Evolutionary conservation across 163 green algal genomes (phyloP), one percentile per base, ranked within the genome.

Genomic region (Chloroidium sp.): DNA sequence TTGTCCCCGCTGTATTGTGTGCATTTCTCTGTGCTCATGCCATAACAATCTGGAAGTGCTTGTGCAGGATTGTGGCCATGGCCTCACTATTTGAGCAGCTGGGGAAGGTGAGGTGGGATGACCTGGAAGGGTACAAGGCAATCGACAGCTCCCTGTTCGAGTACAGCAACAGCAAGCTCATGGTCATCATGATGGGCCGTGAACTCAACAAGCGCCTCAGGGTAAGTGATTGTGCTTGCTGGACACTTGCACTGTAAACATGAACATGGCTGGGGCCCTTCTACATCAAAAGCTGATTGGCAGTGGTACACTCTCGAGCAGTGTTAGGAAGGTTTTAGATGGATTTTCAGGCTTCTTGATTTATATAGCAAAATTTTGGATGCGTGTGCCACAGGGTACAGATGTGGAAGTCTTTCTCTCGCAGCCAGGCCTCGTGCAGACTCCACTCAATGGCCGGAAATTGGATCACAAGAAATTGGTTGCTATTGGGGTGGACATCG

Each of bases 161-260:
- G 74, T 85, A 85, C 67, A 67, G 69, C 3, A 80, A 62, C 12
- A 69, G 62, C 62, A 85, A 85, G 78, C 60, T 85, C 60, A 60
- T 76, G 77, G 36, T 80, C 69, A 80, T 85, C 4, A 85, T 85
- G 82, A 59, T 82, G 3, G 14, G 61, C 58, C 76, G 74, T 4
- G 78, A 85, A 64, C 72, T 85, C 57, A 85, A 85, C 64, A 85
- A 85, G 82, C 69, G 78, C 13, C 82, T 85, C 60, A 77, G 80
- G 82, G 82, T 80, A 4, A 64, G 4, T 60, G 59, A 13, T 8
- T 74, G 8, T 59, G 68, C n/a, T 59, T 79, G 59, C 58, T 79
- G 58, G 4, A 59, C 36, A 36, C 36, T 36, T 36, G 36, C 36
- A 36, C 36, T 36, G 36, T 36, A 36, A 36, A 36, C 36, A 36